phyloP scores from a whole-genome alignment of 495 filamentous ascomycete genomes.

The Aspergillus affinis region DNA sequence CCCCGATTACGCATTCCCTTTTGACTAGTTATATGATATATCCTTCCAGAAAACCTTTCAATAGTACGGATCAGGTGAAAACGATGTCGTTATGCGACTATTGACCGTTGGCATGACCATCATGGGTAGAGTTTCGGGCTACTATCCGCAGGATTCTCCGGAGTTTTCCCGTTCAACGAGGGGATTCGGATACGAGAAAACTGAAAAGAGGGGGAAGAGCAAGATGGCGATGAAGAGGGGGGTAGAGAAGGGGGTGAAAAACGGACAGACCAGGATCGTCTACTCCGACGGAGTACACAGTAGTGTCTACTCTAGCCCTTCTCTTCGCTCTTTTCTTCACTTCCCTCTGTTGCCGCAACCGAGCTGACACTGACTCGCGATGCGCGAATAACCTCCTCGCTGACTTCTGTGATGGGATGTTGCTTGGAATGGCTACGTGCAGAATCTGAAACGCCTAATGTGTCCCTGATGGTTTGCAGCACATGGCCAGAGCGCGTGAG shows the following conservation, averaged over 20 bases:
- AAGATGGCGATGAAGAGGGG: too few relatives aligned
- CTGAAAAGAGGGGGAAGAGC: too few relatives aligned
- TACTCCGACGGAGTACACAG: too few relatives aligned
- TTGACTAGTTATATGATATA: background rate
- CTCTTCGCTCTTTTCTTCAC: background rate
- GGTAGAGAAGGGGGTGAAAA: background rate
- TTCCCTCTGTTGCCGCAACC: background rate
- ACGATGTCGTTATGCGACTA: background rate
- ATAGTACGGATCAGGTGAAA: background rate
- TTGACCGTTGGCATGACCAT: conserved; percentile 1
- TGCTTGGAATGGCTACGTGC: conserved; percentile 18
- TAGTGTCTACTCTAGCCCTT: too few relatives aligned
- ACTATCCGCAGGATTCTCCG: background rate
- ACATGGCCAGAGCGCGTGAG: background rate
- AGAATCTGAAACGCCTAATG: conserved; percentile 22
- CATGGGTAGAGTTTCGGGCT: background rate
- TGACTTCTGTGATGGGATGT: background rate
- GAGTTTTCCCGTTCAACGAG: background rate
- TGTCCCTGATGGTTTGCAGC: conserved; percentile 4
- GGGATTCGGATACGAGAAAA: background rate
- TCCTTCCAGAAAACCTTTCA: background rate
- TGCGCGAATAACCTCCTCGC: background rate
- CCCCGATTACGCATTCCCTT: conserved; percentile 13
- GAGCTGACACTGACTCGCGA: conserved; percentile 7
- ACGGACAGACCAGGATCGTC: background rate